Evolutionary conservation across 331 rosid species (phyloP), one percentile per base, ranked within the genome.

Genomic region (Pyrus hybrid): DNA sequence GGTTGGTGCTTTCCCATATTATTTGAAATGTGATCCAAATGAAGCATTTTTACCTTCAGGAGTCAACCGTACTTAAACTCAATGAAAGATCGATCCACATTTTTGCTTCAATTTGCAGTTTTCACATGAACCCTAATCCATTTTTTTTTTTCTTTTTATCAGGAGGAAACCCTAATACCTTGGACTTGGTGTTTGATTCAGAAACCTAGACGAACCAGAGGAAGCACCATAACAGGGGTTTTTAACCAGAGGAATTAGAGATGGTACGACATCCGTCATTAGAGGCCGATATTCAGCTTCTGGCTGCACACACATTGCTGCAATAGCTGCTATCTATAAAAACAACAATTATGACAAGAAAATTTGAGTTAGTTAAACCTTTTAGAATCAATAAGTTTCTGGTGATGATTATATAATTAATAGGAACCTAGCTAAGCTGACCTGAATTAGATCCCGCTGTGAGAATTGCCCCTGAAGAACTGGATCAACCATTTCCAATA

Each of bases 251-350:
- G 97, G 97, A 77, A 90, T 75, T 33, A 95, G 83, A 45, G 99
- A 92, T 73, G 91, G 99, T 33, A 90, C 93, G 18, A 95, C 97
- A 68, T 95, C 99, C 5, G 97, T 88, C 97, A 92, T 95, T 49
- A 95, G 82, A 13, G 99, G 99, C 70, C 99, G 83, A 81, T 92
- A 95, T 62, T 87, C 97, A 75, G 97, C 96, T 89, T 95, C 97
- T 73, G 97, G 93, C 85, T 92, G 99, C 83, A 92, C 91, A 78
- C 99, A 95, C 97, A 92, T 87, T 63, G 99, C 99, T 77, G 99
- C 99, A 68, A 95, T 89, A 51, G 99, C 99, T 16, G 99, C 99
- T 72, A 90, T 67, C 97, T 95, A 77, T 23, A 77, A 51, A 29
- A 25, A 77, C 65, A 61, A 35, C 67, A 20, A 18, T n/a, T 64